Conservation (phyloP, 306 rosid genomes). For the Mimosa pudica region DNA sequence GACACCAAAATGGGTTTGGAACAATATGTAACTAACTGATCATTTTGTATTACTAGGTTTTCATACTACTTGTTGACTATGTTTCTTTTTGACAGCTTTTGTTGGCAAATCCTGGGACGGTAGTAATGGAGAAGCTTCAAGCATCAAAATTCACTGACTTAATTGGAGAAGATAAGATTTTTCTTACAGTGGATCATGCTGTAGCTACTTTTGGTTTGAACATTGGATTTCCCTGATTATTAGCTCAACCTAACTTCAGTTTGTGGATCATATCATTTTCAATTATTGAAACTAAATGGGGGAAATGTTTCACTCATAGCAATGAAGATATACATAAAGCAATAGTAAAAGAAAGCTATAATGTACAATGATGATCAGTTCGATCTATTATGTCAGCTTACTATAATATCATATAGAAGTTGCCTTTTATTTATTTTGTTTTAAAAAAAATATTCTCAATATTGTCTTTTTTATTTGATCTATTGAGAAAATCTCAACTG, state of each 20-base stretch:
- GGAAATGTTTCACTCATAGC: neutral
- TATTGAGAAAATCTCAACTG: too few relatives aligned
- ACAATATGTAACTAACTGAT: neutral
- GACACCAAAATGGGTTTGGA: neutral
- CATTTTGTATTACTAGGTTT: neutral
- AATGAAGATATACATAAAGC: neutral
- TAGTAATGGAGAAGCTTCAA: constrained; percentile 73
- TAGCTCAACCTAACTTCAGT: neutral
- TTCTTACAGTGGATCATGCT: constrained; percentile 71
- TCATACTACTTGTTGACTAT: neutral
- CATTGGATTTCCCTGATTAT: constrained; percentile 2
- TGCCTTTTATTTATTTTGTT: neutral
- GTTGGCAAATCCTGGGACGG: constrained; percentile 78
- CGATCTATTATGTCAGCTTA: neutral
- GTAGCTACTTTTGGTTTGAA: constrained; percentile 48
- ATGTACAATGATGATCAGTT: neutral
- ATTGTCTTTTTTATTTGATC: too few relatives aligned
- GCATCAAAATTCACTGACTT: constrained; percentile 52
- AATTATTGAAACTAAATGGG: neutral
- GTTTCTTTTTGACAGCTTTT: constrained; percentile 46
- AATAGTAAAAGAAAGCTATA: neutral
- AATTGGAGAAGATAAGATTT: constrained; percentile 69
- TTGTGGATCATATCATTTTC: neutral
- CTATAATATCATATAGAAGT: too few relatives aligned
- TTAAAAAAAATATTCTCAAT: neutral